Evolutionary conservation across 1,284 basidiomycete genomes (phyloP).

Genomic region (Leccinum fallax): DNA sequence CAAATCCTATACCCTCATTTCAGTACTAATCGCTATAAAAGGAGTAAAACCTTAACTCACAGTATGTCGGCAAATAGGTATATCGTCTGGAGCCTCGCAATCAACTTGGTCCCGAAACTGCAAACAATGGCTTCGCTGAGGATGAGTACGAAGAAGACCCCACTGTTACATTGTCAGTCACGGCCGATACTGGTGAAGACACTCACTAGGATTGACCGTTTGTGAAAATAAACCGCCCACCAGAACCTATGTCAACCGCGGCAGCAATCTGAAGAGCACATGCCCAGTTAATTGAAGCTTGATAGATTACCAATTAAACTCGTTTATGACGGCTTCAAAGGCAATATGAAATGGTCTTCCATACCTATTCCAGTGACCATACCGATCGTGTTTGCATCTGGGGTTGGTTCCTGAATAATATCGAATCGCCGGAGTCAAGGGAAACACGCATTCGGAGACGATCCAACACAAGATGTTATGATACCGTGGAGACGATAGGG

Average conservation of each 20-base stretch:
- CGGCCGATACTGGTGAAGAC: neutral
- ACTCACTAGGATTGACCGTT: conserved; percentile 36
- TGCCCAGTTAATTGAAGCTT: conserved; percentile 48
- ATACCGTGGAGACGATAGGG: conserved; percentile 36
- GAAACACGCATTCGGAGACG: conserved; percentile 23
- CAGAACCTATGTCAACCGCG: conserved; percentile 38
- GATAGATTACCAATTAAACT: neutral
- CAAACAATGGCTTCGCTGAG: conserved; percentile 41
- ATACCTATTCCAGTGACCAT: conserved; percentile 38
- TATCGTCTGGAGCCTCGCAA: conserved; percentile 37
- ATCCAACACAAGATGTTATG: conserved; percentile 43
- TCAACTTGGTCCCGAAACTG: conserved; percentile 43
- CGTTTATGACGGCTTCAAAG: neutral
- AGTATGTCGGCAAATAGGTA: conserved; percentile 35
- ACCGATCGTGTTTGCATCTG: conserved; percentile 44
- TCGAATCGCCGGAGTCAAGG: neutral
- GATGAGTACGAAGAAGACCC: conserved; percentile 35
- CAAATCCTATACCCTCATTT: conserved; percentile 36
- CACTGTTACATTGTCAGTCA: conserved; percentile 24
- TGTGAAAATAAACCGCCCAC: conserved; percentile 33
- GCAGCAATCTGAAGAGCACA: conserved; percentile 43
- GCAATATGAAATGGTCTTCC: neutral
- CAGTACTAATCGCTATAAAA: neutral
- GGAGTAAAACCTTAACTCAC: conserved; percentile 25
- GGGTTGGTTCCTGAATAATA: neutral